Evolutionary conservation across 495 filamentous ascomycete species (phyloP).

Genomic region (Aspergillus saccharolyticus): DNA sequence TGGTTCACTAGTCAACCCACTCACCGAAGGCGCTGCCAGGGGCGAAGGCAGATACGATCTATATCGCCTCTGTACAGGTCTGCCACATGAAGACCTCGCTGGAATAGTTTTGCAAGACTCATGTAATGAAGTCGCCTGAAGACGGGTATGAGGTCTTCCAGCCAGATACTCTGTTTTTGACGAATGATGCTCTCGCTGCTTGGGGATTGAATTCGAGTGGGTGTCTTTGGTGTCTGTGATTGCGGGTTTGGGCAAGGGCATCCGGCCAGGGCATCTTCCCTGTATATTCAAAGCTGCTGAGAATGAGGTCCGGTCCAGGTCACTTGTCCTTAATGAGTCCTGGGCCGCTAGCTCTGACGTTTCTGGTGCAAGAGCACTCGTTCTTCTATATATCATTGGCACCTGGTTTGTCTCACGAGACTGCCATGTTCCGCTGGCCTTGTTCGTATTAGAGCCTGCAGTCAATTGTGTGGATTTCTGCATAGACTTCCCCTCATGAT

Average conservation of each 20-base stretch:
- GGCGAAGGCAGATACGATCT: constrained; percentile 34
- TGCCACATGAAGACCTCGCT: constrained; percentile 10
- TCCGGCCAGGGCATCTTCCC: constrained; percentile 5
- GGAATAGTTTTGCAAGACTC: constrained; percentile 1
- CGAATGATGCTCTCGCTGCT: neutral
- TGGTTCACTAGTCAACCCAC: constrained; percentile 2
- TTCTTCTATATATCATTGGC: neutral
- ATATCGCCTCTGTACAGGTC: constrained; percentile 12
- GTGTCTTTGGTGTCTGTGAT: neutral
- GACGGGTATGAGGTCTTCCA: neutral
- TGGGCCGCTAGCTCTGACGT: neutral
- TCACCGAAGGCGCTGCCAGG: constrained; percentile 24
- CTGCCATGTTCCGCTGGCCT: too few relatives aligned
- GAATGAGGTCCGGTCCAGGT: constrained; percentile 30
- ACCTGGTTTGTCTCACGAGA: neutral
- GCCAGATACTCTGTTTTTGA: neutral
- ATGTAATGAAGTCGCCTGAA: neutral
- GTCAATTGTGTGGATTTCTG: constrained; percentile 13
- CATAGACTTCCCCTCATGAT: constrained; percentile 12
- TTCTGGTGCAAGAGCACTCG: neutral
- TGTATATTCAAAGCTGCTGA: constrained; percentile 26
- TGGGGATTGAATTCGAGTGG: neutral
- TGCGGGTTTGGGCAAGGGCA: neutral
- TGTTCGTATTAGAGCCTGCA: neutral
- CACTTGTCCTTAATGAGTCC: constrained; percentile 1